A percentile compares a stretch with the other conserved stretches of the same genome.
phyloP scores from a whole-genome alignment of 768 basidiomycete species.

The Bullera alba region DNA sequence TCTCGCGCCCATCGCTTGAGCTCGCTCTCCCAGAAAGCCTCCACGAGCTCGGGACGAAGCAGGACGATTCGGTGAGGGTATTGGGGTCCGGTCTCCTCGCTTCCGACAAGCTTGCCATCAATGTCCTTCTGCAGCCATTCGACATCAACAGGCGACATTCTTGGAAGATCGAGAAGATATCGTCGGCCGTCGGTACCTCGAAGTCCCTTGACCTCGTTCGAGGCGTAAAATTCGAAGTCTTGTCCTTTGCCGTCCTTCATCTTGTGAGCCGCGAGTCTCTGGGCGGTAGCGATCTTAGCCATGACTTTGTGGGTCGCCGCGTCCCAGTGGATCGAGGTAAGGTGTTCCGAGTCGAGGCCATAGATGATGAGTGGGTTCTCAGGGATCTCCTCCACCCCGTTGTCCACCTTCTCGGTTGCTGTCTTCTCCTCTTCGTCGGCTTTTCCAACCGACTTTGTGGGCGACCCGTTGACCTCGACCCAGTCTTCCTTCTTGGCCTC shows the following conservation, averaged over 20 bases:
- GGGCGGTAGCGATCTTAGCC: constrained; percentile 44
- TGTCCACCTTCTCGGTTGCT: constrained; percentile 2
- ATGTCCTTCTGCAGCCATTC: constrained; percentile 49
- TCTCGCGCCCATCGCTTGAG: constrained; percentile 46
- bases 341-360: constrained; percentile 48
- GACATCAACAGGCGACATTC: constrained; percentile 48
- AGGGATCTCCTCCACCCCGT: constrained; percentile 18
- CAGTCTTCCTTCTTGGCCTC: constrained; percentile 44
- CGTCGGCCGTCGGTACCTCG: constrained; percentile 48
- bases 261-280: constrained; percentile 47
- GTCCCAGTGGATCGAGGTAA: constrained; percentile 45
- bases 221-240: constrained; percentile 44
- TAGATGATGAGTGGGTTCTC: constrained; percentile 49
- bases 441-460: constrained; percentile 16
- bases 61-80: constrained; percentile 50
- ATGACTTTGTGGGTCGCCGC: constrained; percentile 45
- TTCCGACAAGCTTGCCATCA: constrained; percentile 18
- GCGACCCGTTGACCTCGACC: constrained; percentile 35
- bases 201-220: constrained; percentile 49
- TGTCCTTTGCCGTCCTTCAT: constrained; percentile 44
- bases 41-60: constrained; percentile 49
- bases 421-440: constrained; percentile 11
- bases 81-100: constrained; percentile 9
- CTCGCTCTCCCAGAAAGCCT: constrained; percentile 48
- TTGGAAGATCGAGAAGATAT: constrained; percentile 49